Percentiles rank a stretch among this genome's conserved stretches.
Conservation (phyloP, 2,329 filamentous ascomycete species). For the Arachnopeziza araneosa region DNA sequence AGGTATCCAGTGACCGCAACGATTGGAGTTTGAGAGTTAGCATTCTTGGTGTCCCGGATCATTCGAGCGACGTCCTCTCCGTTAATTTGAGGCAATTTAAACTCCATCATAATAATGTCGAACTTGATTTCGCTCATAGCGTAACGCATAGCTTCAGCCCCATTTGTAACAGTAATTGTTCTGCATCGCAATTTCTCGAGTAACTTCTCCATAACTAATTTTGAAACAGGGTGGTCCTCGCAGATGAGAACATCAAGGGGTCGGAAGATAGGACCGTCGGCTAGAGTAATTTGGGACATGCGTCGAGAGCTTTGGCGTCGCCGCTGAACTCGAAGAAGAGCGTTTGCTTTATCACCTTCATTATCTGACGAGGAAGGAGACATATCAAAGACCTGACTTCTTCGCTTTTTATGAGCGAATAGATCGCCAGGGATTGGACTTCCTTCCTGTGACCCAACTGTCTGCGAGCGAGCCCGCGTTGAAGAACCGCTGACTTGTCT, state of each 20-base stretch:
- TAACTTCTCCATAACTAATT: conserved; percentile 98
- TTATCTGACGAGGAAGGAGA: conserved; percentile 98
- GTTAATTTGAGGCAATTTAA: conserved; percentile 89
- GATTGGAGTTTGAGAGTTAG: conserved; percentile 90
- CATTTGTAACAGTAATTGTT: conserved; percentile 85
- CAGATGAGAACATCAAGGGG: conserved; percentile 93
- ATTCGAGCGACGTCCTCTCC: conserved; percentile 94
- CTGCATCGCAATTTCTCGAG: conserved; percentile 93
- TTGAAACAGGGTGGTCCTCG: conserved; percentile 93
- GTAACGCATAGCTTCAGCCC: conserved; percentile 86
- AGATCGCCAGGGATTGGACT: conserved; percentile 64
- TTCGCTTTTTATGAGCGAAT: conserved; percentile 75
- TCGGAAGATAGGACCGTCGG: conserved; percentile 79
- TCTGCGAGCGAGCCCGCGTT: conserved; percentile 79
- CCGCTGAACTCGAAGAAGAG: conserved; percentile 83
- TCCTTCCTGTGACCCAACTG: conserved; percentile 89
- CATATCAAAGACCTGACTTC: conserved; percentile 92
- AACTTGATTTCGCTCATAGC: conserved; percentile 97
- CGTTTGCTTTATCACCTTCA: conserved; percentile 87
- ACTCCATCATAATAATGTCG: conserved; percentile 97
- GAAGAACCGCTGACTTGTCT: conserved; percentile 56
- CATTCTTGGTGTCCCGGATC: conserved; percentile 94
- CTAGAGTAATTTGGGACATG: conserved; percentile 82
- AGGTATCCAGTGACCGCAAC: conserved; percentile 95
- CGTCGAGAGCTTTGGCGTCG: conserved; percentile 93